Evolutionary conservation across 2,329 filamentous ascomycete species (phyloP).

Genomic region (Fonsecaea erecta): DNA sequence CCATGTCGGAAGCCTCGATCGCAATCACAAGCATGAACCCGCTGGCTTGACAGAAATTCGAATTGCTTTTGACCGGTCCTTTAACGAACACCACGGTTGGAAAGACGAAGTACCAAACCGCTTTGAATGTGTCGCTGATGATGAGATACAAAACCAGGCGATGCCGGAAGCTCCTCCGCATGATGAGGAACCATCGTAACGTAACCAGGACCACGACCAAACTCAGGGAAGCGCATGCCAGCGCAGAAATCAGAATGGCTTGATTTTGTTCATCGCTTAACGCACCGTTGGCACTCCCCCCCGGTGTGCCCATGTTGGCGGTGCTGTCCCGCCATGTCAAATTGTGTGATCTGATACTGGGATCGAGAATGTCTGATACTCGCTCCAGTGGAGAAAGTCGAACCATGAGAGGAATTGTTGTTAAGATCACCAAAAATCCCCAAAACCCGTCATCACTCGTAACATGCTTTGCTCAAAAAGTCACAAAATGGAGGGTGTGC

Average conservation of each 20-base stretch:
- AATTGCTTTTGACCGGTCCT: constrained; percentile 57
- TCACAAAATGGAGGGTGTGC: not conserved
- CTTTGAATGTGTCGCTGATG: constrained; percentile 72
- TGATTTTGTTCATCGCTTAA: constrained; percentile 34
- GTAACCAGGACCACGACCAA: constrained; percentile 61
- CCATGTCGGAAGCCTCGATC: constrained; percentile 70
- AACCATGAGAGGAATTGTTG: not conserved
- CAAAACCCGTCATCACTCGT: not conserved
- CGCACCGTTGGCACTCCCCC: constrained; percentile 11
- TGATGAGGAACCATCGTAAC: constrained; percentile 74
- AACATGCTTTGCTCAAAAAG: not conserved
- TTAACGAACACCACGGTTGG: constrained; percentile 62
- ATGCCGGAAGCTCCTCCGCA: constrained; percentile 75
- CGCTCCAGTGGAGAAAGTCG: not conserved
- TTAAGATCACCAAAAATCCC: not conserved
- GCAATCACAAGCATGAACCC: constrained; percentile 70
- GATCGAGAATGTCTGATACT: constrained; percentile 3
- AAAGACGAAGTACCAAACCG: constrained; percentile 69
- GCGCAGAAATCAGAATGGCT: constrained; percentile 49
- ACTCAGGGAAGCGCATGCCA: constrained; percentile 58
- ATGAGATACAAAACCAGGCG: constrained; percentile 76
- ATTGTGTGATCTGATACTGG: not conserved
- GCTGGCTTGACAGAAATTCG: constrained; percentile 67
- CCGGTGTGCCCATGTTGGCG: not conserved
- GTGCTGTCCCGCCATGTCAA: constrained; percentile 3